A percentile compares a stretch with the other conserved stretches of the same genome.
Conservation (phyloP, 352 stramenopile genomes). For the Pilasporangium apinafurcum region DNA sequence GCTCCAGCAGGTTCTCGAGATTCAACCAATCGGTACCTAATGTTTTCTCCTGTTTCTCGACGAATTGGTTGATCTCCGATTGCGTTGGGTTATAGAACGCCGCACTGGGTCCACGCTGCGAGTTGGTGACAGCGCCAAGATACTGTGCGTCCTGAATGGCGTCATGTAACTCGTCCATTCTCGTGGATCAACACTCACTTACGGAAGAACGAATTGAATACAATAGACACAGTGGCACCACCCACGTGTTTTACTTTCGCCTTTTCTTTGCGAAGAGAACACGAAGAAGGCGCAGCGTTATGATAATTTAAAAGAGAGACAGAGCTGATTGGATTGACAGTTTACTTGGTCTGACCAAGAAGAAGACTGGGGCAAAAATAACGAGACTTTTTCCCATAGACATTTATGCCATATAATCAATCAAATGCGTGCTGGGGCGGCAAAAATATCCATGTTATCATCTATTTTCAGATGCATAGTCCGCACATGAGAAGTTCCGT, state of each 20-base stretch:
- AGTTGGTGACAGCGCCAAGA: constrained; percentile 78
- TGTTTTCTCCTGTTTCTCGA: constrained; percentile 45
- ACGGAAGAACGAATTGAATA: not conserved
- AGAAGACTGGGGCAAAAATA: too few species aligned
- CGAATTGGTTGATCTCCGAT: constrained; percentile 58
- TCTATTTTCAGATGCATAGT: too few species aligned
- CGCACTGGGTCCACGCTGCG: constrained; percentile 53
- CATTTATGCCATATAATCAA: too few species aligned
- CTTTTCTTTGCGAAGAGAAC: not conserved
- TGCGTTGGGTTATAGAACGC: constrained; percentile 68
- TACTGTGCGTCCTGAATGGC: constrained; percentile 88
- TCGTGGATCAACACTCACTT: not conserved
- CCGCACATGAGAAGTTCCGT: too few species aligned
- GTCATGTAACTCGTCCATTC: constrained; percentile 87
- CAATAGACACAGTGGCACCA: not conserved
- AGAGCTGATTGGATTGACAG: too few species aligned
- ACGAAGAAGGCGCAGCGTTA: too few species aligned
- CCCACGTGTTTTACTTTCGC: not conserved
- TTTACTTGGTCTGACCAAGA: too few species aligned
- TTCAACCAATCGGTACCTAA: constrained; percentile 49
- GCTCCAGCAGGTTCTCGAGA: constrained; percentile 67
- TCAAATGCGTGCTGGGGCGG: too few species aligned
- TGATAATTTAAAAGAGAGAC: too few species aligned
- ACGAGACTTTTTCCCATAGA: too few species aligned
- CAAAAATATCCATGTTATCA: too few species aligned